Evolutionary conservation across 2,329 filamentous ascomycete species (phyloP).

Genomic region (Sarocladium kiliense): DNA sequence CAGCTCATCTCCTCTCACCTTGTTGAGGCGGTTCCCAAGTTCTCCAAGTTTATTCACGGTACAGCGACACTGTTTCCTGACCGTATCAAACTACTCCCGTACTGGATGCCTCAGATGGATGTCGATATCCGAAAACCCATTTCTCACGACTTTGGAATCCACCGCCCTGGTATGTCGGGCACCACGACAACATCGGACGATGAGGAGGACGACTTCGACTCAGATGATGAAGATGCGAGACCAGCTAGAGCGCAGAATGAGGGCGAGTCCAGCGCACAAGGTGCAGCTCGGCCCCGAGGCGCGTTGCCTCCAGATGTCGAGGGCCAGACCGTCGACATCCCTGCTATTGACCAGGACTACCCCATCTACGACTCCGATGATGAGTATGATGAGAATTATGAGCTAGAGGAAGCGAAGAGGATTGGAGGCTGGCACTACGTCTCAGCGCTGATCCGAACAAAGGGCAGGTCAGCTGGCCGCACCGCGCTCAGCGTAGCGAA

Average conservation of each 20-base stretch:
- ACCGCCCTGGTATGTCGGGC: slow-evolving; percentile 68
- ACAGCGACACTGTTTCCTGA: slow-evolving; percentile 81
- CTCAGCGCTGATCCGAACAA: slow-evolving; percentile 48
- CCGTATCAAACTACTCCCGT: slow-evolving; percentile 84
- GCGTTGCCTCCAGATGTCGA: slow-evolving; percentile 62
- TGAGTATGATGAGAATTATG: slow-evolving; percentile 70
- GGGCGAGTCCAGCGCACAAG: slow-evolving; percentile 33
- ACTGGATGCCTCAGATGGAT: slow-evolving; percentile 98
- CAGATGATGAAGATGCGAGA: slow-evolving; percentile 46
- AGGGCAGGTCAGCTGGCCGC: slow-evolving; percentile 36
- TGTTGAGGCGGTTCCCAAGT: slow-evolving; percentile 98
- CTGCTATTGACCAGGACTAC: slow-evolving; percentile 63
- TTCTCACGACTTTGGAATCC: slow-evolving; percentile 86
- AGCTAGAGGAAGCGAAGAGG: slow-evolving; percentile 70
- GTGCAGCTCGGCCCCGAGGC: slow-evolving; percentile 30
- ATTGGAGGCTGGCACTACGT: slow-evolving; percentile 75
- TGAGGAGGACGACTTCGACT: slow-evolving; percentile 66
- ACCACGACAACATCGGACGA: slow-evolving; percentile 74
- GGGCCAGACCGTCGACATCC: slow-evolving; percentile 67
- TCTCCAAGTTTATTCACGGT: slow-evolving; percentile 98
- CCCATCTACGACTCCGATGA: slow-evolving; percentile 84
- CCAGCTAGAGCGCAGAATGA: slow-evolving; percentile 11
- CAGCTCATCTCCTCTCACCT: slow-evolving; percentile 90
- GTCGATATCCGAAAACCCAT: slow-evolving; percentile 93
- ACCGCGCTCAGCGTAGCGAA: slow-evolving; percentile 39